Percentiles rank a stretch among this genome's conserved stretches.
Evolutionary conservation across 176 grass and related monocot genomes (phyloP).

Genomic region (Oryza glaberrima): DNA sequence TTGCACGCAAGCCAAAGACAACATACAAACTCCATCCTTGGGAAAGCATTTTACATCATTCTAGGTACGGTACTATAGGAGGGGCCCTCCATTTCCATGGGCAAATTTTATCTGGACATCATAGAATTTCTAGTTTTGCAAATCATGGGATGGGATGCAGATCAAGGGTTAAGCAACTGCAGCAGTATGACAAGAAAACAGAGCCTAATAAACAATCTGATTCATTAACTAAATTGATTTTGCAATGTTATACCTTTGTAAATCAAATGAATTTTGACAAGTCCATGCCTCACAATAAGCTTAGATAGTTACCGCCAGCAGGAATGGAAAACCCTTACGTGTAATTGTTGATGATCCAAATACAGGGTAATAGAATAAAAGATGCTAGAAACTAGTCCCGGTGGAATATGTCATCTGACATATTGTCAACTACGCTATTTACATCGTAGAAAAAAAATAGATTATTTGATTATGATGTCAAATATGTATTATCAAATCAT

Average conservation of each 20-base stretch:
- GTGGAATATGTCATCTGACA: not conserved
- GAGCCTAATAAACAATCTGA: not conserved
- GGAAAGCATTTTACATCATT: not conserved
- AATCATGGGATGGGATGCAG: not conserved
- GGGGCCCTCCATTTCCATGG: not conserved
- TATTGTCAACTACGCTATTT: not conserved
- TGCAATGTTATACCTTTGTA: not conserved
- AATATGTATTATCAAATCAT: conserved; percentile 1
- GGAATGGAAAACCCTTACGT: not conserved
- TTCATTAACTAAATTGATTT: conserved; percentile 13
- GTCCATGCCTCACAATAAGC: conserved; percentile 4
- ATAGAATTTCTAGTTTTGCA: conserved; percentile 4
- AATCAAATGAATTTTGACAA: not conserved
- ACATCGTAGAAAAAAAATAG: not conserved
- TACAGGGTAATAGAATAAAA: not conserved
- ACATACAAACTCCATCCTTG: not conserved
- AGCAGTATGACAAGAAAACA: not conserved
- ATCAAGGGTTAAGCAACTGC: not conserved
- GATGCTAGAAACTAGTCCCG: not conserved
- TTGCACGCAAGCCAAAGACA: not conserved
- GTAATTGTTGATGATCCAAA: not conserved
- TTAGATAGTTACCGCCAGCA: not conserved
- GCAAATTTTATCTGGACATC: conserved; percentile 6
- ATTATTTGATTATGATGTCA: conserved; percentile 37
- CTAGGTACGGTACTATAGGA: not conserved